Evolutionary conservation across 805 yeast species (phyloP).

Genomic region (Saccharomycopsis sp.): DNA sequence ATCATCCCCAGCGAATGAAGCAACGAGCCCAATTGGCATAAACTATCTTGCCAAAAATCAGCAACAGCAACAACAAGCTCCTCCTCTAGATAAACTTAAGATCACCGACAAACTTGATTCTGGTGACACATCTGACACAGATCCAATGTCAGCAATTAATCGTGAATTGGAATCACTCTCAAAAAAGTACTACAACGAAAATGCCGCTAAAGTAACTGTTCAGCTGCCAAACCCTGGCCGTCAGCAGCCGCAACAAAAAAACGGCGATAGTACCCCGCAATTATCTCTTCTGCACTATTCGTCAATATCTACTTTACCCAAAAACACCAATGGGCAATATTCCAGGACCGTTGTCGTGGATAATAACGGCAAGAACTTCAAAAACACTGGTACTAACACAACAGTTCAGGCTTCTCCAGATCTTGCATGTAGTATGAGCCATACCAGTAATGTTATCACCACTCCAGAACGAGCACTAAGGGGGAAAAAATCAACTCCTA

Average conservation of each 20-base stretch:
- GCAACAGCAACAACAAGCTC: background rate
- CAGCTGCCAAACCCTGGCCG: background rate
- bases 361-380: background rate
- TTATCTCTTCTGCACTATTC: background rate
- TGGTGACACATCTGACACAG: background rate
- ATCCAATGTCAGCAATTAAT: conserved; percentile 1
- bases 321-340: background rate
- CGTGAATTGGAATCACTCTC: background rate
- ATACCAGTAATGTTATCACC: background rate
- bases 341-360: background rate
- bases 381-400: background rate
- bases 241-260: background rate
- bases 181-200: background rate
- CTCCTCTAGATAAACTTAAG: background rate
- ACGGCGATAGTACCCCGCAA: background rate
- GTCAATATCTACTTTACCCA: background rate
- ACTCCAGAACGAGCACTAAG: background rate
- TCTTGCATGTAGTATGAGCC: background rate
- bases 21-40: background rate
- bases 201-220: background rate
- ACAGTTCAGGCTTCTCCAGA: background rate
- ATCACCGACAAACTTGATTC: background rate
- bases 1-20: background rate
- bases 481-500: too few species aligned
- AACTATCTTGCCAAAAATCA: background rate